Evolutionary conservation across 306 rosid species (phyloP), one percentile per base, ranked within the genome.

Genomic region (Cicer yamashitae): DNA sequence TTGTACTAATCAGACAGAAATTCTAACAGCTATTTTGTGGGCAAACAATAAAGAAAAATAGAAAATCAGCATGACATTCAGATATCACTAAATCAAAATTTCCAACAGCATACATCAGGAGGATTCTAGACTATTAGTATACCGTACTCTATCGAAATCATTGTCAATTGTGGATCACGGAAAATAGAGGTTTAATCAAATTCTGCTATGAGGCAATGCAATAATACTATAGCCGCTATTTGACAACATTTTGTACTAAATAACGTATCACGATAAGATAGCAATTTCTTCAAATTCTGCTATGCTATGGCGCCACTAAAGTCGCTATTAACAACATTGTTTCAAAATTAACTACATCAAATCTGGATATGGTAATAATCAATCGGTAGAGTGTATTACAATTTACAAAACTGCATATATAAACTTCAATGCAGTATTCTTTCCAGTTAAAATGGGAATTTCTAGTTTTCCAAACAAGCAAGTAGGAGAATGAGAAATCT

Each of bases 1-100:
- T 81, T 53, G 37, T 62, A 73, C 83, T 57, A 38, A 70, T 50
- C 67, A 45, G 75, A 54, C 69, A 65, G 13, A 38, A 67, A 5
- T 72, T 69, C 15, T n/a, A 25, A 47, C n/a, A 38, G 53, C 73
- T 58, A 77, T 61, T 30, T 41, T 22, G 52, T 47, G 39, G 4
- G 46, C 7, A 15, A 22, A 52, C 13, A 66, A 70, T 34, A 71
- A 50, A 60, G 43, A 44, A 30, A 30, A 30, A 8, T 40, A 53
- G 2, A 74, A 47, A 41, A 54, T 71, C 38, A 5, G 57, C 67
- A 70, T 58, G 73, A 51, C 50, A 62, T 43, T 45, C 40, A 74
- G 14, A 54, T 14, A 14, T 60, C 17, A 22, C n/a, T 67, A 69
- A 9, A 69, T 61, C n/a, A 57, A 68, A 77, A 58, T 41, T 58